phyloP scores from a whole-genome alignment of 768 basidiomycete species.

The Pulveroboletus ravenelii region DNA sequence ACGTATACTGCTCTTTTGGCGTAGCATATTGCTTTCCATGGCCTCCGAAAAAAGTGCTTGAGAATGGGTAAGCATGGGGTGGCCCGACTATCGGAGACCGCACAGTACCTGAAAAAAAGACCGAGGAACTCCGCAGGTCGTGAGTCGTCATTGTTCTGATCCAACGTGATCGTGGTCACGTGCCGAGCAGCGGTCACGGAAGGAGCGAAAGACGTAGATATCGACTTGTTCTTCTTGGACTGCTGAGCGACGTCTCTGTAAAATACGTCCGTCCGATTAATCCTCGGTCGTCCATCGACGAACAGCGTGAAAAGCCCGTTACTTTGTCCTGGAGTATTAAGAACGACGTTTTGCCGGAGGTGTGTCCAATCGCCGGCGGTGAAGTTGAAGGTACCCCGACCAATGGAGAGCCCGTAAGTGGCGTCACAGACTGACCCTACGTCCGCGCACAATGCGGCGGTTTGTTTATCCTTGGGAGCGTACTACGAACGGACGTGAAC shows the following conservation, averaged over 20 bases:
- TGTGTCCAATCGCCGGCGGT: conserved; percentile 64
- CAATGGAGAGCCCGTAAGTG: conserved; percentile 69
- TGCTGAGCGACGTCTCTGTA: conserved; percentile 46
- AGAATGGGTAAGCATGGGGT: conserved; percentile 1
- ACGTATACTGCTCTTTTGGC: conserved; percentile 68
- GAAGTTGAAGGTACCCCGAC: conserved; percentile 66
- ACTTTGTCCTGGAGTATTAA: conserved; percentile 70
- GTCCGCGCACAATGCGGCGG: conserved; percentile 51
- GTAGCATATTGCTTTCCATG: conserved; percentile 63
- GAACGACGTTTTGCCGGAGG: conserved; percentile 59
- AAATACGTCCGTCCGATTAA: conserved; percentile 53
- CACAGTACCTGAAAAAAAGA: conserved; percentile 71
- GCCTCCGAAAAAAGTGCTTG: conserved; percentile 71
- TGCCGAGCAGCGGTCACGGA: not conserved
- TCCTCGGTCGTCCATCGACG: conserved; percentile 54
- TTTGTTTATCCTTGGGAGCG: conserved; percentile 69
- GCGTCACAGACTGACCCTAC: conserved; percentile 58
- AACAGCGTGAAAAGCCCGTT: conserved; percentile 63
- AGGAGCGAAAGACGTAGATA: too few relatives aligned
- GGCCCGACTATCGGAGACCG: not conserved
- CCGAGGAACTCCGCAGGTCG: conserved; percentile 33
- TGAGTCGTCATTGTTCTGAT: not conserved
- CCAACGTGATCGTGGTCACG: not conserved
- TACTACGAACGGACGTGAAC: conserved; percentile 43
- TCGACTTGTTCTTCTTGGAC: not conserved